phyloP scores from a whole-genome alignment of 1,139 yeast species.

The Zhuliangozyma blackwelliae region DNA sequence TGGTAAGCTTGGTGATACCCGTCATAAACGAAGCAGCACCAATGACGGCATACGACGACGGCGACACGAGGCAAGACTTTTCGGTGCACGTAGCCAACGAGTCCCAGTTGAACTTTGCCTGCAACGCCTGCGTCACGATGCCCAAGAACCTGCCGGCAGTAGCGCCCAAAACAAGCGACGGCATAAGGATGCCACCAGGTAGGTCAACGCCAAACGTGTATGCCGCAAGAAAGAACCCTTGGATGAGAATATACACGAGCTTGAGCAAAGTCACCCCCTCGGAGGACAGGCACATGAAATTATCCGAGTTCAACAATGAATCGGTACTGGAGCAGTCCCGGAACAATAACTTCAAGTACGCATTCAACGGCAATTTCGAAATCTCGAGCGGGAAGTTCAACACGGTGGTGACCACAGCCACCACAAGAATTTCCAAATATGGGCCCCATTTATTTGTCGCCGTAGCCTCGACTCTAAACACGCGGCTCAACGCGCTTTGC shows the following conservation, averaged over 20 bases:
- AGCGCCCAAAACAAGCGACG: constrained; percentile 70
- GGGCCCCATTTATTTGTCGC: constrained; percentile 16
- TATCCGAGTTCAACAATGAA: constrained; percentile 14
- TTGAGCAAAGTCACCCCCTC: constrained; percentile 25
- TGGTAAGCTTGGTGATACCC: constrained; percentile 53
- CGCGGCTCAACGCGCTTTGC: constrained; percentile 15
- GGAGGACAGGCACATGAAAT: constrained; percentile 36
- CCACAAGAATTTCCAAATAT: constrained; percentile 43
- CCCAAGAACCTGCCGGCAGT: constrained; percentile 68
- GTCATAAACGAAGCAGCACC: constrained; percentile 59
- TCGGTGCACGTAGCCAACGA: constrained; percentile 47
- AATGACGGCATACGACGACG: constrained; percentile 58
- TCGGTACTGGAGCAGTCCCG: constrained; percentile 49
- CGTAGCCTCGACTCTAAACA: constrained; percentile 10
- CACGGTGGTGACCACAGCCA: constrained; percentile 49
- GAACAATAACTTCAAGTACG: constrained; percentile 55
- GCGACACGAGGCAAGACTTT: constrained; percentile 50
- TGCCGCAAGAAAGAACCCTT: constrained; percentile 56
- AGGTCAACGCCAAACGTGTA: constrained; percentile 62
- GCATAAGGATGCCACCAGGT: constrained; percentile 77
- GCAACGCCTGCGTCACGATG: constrained; percentile 49
- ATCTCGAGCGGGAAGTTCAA: constrained; percentile 54
- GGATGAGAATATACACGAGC: constrained; percentile 42
- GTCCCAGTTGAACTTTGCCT: constrained; percentile 35
- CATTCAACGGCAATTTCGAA: constrained; percentile 52